Conservation (phyloP, 345 rosid genomes). For the Boechera retrofracta region DNA sequence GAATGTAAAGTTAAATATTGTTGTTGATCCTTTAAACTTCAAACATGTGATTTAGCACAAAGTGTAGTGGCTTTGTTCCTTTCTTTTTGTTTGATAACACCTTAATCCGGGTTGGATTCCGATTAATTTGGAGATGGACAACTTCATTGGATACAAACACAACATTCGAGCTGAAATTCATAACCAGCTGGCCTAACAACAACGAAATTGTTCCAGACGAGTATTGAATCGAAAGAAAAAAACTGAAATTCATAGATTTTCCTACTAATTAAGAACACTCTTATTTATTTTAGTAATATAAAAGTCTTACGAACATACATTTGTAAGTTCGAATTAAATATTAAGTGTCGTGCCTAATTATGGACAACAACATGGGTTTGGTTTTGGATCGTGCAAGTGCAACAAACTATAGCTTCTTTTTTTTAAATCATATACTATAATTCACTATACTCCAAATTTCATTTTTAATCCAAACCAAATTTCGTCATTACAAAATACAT, state of each 20-base stretch:
- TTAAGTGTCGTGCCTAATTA: constrained; percentile 29
- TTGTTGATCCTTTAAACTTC: background rate
- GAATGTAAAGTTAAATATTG: background rate
- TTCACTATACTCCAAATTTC: constrained; percentile 19
- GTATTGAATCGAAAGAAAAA: too few relatives aligned
- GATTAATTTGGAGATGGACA: too few relatives aligned
- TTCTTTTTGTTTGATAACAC: background rate
- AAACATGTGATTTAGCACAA: constrained; percentile 1
- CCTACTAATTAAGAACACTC: background rate
- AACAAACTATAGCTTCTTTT: background rate
- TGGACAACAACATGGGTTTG: constrained; percentile 26
- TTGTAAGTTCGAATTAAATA: constrained; percentile 12
- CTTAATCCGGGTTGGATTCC: too few relatives aligned
- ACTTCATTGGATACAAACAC: too few relatives aligned
- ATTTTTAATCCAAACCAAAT: constrained; percentile 7
- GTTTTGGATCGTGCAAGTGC: constrained; percentile 35
- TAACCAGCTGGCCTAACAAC: too few relatives aligned
- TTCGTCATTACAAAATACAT: background rate
- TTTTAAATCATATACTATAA: background rate
- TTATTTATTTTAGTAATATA: background rate
- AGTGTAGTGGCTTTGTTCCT: background rate
- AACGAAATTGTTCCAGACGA: too few relatives aligned
- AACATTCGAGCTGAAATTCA: too few relatives aligned
- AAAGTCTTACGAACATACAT: background rate
- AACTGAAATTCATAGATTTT: background rate